Evolutionary conservation across 805 yeast genomes (phyloP).

Genomic region (Ogataea angusta): DNA sequence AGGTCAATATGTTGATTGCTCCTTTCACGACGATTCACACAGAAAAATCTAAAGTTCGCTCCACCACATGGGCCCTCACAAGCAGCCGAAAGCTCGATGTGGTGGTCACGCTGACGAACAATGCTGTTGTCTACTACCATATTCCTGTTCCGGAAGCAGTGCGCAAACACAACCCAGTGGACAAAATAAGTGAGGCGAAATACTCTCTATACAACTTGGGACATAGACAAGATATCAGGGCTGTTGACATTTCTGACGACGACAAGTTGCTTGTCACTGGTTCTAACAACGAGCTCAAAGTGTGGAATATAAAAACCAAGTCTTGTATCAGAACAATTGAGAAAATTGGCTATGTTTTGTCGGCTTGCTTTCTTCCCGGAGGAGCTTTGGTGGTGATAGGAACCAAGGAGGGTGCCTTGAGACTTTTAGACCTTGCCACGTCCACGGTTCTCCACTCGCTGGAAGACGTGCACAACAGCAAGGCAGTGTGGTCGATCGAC

Average conservation of each 20-base stretch:
- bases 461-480: slow-evolving; percentile 69
- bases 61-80: slow-evolving; percentile 60
- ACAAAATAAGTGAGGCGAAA: slow-evolving; percentile 42
- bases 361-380: slow-evolving; percentile 84
- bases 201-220: slow-evolving; percentile 73
- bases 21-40: slow-evolving; percentile 69
- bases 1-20: slow-evolving; percentile 56
- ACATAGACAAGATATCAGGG: slow-evolving; percentile 85
- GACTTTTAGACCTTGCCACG: slow-evolving; percentile 80
- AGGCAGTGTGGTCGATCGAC: slow-evolving; percentile 88
- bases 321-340: slow-evolving; percentile 84
- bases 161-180: slow-evolving; percentile 45
- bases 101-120: slow-evolving; percentile 64
- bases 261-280: slow-evolving; percentile 81
- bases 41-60: slow-evolving; percentile 53
- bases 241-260: slow-evolving; percentile 79
- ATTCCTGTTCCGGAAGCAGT: slow-evolving; percentile 54
- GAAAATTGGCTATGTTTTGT: slow-evolving; percentile 76
- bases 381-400: slow-evolving; percentile 85
- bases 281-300: slow-evolving; percentile 81
- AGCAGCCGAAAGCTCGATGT: slow-evolving; percentile 52
- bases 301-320: slow-evolving; percentile 77
- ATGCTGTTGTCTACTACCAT: slow-evolving; percentile 68
- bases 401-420: slow-evolving; percentile 80
- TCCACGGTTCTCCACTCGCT: slow-evolving; percentile 69